A percentile compares a stretch with the other conserved stretches of the same genome.
Conservation (phyloP, 371 early-diverging fungal genomes). For the Lichtheimia ramosa region DNA sequence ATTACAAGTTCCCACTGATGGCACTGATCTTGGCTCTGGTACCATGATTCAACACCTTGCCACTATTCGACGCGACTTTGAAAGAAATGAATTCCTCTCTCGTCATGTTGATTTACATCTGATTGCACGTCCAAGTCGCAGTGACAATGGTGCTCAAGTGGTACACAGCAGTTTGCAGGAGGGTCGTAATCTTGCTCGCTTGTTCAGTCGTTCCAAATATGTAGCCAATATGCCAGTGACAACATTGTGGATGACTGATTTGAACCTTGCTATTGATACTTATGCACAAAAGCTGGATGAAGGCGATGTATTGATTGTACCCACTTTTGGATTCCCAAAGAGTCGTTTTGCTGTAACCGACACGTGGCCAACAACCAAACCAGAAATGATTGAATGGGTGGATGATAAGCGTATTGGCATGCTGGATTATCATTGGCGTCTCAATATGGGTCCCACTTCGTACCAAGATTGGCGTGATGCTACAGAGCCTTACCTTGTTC, state of each 20-base stretch:
- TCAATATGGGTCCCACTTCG: conserved; percentile 39
- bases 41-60: conserved; percentile 20
- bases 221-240: conserved; percentile 43
- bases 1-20: conserved; percentile 33
- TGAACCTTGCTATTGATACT: conserved; percentile 14
- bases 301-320: conserved; percentile 38
- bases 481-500: conserved; percentile 32
- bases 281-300: conserved; percentile 15
- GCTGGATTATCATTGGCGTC: conserved; percentile 29
- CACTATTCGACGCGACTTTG: conserved; percentile 37
- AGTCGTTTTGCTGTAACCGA: conserved; percentile 11
- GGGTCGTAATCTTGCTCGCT: conserved; percentile 56
- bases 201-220: conserved; percentile 55
- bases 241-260: conserved; percentile 23
- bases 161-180: conserved; percentile 34
- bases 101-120: conserved; percentile 56
- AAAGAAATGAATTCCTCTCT: conserved; percentile 34
- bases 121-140: conserved; percentile 36
- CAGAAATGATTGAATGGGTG: conserved; percentile 26
- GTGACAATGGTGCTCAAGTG: conserved; percentile 4
- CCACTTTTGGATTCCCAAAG: conserved; percentile 35
- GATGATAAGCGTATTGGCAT: conserved; percentile 31
- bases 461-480: conserved; percentile 33
- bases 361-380: conserved; percentile 26
- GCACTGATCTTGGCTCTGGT: conserved; percentile 15